Percentiles rank a stretch among this genome's conserved stretches.
These are phyloP conservation scores for Moesziomyces sp. DNA, from an alignment of 1,284 basidiomycete genomes.

Conservation along the genomic window DNA sequence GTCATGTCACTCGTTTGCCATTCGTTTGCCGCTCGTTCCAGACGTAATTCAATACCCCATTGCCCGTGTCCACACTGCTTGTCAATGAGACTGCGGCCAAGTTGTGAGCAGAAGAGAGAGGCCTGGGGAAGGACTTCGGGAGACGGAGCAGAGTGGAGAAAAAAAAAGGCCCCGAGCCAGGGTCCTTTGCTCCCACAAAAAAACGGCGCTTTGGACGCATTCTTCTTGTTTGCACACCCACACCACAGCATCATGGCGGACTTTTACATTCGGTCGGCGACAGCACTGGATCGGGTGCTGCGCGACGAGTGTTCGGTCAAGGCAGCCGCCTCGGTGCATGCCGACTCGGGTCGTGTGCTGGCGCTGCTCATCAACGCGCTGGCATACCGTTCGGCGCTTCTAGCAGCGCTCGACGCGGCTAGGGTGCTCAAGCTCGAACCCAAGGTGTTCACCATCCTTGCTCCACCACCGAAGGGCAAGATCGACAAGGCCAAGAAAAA, in stretches of 20 bases:
- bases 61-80: too few relatives aligned
- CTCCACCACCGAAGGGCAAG: not conserved
- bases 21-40: too few relatives aligned
- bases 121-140: too few relatives aligned
- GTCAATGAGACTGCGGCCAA: too few relatives aligned
- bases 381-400: slow-evolving; percentile 46
- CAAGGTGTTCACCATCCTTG: slow-evolving; percentile 25
- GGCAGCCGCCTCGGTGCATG: slow-evolving; percentile 36
- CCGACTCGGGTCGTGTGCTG: slow-evolving; percentile 55
- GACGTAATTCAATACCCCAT: too few relatives aligned
- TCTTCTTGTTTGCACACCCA: too few relatives aligned
- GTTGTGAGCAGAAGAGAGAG: too few relatives aligned
- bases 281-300: slow-evolving; percentile 50
- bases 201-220: too few relatives aligned
- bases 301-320: slow-evolving; percentile 58
- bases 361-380: slow-evolving; percentile 59
- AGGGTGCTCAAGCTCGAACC: slow-evolving; percentile 40
- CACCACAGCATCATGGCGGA: slow-evolving; percentile 45
- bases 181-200: too few relatives aligned
- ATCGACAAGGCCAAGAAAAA: slow-evolving; percentile 4
- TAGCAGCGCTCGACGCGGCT: slow-evolving; percentile 30
- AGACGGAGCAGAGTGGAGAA: too few relatives aligned
- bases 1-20: too few relatives aligned
- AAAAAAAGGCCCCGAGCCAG: too few relatives aligned
- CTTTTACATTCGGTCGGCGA: slow-evolving; percentile 58